Evolutionary conservation across 1,284 basidiomycete genomes (phyloP), one percentile per base, ranked within the genome.

Genomic region (Trichosporon ovoides): DNA sequence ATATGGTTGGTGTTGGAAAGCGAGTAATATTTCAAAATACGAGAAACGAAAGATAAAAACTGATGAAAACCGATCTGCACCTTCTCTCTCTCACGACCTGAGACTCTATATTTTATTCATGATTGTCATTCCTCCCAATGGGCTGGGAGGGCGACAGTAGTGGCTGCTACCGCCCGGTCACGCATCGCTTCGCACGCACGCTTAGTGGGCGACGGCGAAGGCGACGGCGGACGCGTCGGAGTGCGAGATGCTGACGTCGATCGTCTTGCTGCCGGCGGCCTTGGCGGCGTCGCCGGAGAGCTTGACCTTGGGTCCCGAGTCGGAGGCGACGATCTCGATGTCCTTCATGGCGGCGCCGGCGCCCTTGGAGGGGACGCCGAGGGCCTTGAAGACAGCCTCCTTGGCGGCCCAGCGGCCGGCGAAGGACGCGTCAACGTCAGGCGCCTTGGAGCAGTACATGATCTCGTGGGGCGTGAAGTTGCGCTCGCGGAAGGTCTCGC

Each of bases 341-440:
- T 98, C 94, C 78, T 89, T 91, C 87, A 98, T 87, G 24, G 88
- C 82, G 16, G 95, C 92, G 14, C 85, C 90, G 7, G 93, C 91
- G 40, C 96, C 96, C 78, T 93, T 89, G 7, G 90, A 93, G 19
- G 86, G 80, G 40, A 94, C 87, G 35, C 90, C 89, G 14, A 98
- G 83, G n/a, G 92, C 89, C 81, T 98, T 98, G 86, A 98, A 97
- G 60, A 94, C 89, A 11, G 94, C 95, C 77, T 98, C 96, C 78
- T 98, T 98, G 52, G 92, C 94, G 50, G 86, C 90, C 93, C 96
- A 98, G 64, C 94, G 88, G 53, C 90, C 94, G 37, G 94, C 93
- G 74, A 96, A 94, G 10, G 94, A 97, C 3, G 95, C 88, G 1
- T 83, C 78, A 18, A 90, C 86, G 60, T 91, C 89, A 0, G 96